Evolutionary conservation across 2,329 filamentous ascomycete genomes (phyloP), one percentile per base, ranked within the genome.

Genomic region (Penicillium polonicum): DNA sequence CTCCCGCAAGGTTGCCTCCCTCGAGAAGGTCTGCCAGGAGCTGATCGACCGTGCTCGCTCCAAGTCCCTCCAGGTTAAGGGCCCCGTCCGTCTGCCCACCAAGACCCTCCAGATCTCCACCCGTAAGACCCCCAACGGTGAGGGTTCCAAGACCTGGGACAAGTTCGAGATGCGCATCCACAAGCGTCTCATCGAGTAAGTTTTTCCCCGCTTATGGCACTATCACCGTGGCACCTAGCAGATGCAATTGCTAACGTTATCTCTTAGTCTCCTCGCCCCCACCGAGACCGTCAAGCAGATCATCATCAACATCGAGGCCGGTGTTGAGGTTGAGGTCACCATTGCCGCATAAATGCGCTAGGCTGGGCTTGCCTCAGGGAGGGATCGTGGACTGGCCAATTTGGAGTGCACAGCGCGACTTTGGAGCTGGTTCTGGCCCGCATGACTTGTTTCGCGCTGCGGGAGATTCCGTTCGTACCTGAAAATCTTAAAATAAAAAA

Each of bases 81-180:
- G 94, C 76, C 92, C 93, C 78, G 93, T 97, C 81, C 92, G 93
- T 76, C 89, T 97, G 74, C 92, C 94, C 74, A 97, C 92, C 84
- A 96, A 97, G 89, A 91, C 87, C 79, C 87, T 97, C 75, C 91
- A 94, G 86, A 87, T 96, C 85, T 91, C 90, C 79, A 96, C 94
- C 85, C 90, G 94, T 77, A 99, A 99, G 90, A 97, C 94, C 68
- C 94, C 94, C 79, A 94, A 90, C 83, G 94, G 94, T 90, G 94
- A 99, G 88, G 94, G 94, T 83, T 95, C 90, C 82, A 99, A 99
- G 91, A 99, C 94, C 77, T 99, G 94, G 94, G 94, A 97, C 80
- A 88, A 85, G 80, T 99, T 85, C 82, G 93, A 99, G 89, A 95
- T 99, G 92, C 89, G 93, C 83, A 96, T 97, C 79, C 92, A 97